Evolutionary conservation across 2,329 filamentous ascomycete genomes (phyloP).

Genomic region (Cladosporium sp.): DNA sequence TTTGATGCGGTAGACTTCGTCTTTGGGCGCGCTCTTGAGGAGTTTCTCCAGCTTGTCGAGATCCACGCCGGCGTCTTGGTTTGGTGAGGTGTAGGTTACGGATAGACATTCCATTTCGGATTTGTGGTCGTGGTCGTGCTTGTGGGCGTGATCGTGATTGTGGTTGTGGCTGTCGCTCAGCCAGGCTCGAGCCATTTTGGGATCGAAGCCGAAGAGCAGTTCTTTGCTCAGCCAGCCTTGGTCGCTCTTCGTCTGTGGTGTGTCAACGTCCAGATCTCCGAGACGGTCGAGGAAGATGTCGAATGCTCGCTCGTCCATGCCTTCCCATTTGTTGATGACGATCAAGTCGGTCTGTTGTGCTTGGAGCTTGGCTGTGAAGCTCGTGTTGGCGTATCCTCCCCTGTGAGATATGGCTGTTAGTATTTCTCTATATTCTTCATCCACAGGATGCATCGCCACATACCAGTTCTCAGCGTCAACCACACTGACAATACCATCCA

Average conservation of each 20-base stretch:
- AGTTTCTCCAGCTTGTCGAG: conserved; percentile 61
- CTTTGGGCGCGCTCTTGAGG: conserved; percentile 73
- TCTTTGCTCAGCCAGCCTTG: conserved; percentile 74
- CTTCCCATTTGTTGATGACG: conserved; percentile 91
- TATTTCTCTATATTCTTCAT: neutral
- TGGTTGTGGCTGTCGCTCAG: conserved; percentile 34
- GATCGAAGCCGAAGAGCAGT: conserved; percentile 83
- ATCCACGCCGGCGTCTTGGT: conserved; percentile 50
- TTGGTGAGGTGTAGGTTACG: conserved; percentile 53
- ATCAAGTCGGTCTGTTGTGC: conserved; percentile 86
- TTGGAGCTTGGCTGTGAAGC: conserved; percentile 83
- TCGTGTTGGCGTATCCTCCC: conserved; percentile 83
- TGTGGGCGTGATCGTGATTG: conserved; percentile 38
- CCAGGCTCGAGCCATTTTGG: conserved; percentile 61
- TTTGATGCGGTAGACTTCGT: conserved; percentile 96
- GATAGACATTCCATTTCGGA: conserved; percentile 89
- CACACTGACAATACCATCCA: conserved; percentile 86
- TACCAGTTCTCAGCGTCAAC: conserved; percentile 92
- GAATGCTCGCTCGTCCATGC: conserved; percentile 65
- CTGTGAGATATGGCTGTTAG: neutral
- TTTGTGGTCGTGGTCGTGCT: conserved; percentile 58
- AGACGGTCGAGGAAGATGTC: conserved; percentile 76
- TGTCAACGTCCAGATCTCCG: conserved; percentile 75
- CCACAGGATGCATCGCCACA: neutral
- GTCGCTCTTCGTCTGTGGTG: conserved; percentile 75